Evolutionary conservation across 2,329 filamentous ascomycete species (phyloP).

Genomic region (Cladosporium sphaerospermum): DNA sequence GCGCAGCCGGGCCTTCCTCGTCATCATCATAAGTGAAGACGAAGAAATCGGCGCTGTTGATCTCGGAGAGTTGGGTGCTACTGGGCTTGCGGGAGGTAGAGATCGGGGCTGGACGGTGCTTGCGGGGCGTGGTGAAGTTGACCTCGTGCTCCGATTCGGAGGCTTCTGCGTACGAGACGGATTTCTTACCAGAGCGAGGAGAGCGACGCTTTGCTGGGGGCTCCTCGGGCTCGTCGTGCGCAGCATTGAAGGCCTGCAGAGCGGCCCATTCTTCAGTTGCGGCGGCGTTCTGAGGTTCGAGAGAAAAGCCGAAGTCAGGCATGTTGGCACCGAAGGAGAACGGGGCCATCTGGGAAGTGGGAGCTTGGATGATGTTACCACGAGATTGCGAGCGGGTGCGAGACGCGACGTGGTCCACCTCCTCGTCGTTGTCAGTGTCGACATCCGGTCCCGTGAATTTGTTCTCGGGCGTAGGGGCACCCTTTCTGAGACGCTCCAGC

Average conservation of each 20-base stretch:
- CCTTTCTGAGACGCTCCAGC: neutral
- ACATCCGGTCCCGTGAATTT: neutral
- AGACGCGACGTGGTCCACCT: neutral
- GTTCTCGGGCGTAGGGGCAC: slow-evolving; percentile 1
- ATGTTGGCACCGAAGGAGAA: neutral
- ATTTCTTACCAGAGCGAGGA: neutral
- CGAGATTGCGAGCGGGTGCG: neutral
- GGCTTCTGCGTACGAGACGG: slow-evolving; percentile 5
- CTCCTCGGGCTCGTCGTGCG: neutral
- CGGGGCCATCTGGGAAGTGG: neutral
- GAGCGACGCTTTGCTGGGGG: neutral
- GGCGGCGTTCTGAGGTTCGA: neutral
- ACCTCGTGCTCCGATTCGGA: neutral
- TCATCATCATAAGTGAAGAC: neutral
- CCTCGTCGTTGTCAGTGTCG: neutral
- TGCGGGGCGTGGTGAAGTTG: neutral
- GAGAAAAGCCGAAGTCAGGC: neutral
- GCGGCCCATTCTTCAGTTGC: neutral
- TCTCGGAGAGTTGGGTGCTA: neutral
- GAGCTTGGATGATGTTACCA: neutral
- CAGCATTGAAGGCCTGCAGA: neutral
- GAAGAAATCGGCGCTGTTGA: slow-evolving; percentile 1
- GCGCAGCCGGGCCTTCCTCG: neutral
- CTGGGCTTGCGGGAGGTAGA: slow-evolving; percentile 7
- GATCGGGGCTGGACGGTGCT: neutral